These are phyloP conservation scores for Sabuloglossum arenarium DNA, from an alignment of 495 filamentous ascomycete genomes.

Conservation along the genomic window DNA sequence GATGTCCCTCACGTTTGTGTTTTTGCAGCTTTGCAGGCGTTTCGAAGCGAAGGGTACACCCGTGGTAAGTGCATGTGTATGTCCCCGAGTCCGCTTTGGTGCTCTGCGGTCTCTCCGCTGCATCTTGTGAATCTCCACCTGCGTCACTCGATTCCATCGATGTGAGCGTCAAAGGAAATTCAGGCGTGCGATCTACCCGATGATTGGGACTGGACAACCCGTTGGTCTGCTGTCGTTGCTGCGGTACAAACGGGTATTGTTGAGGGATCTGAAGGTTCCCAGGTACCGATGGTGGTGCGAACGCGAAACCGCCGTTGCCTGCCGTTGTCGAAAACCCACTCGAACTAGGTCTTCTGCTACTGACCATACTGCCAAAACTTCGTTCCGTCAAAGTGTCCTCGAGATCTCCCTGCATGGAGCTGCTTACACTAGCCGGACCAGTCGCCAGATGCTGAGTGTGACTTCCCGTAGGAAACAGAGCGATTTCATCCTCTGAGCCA, in stretches of 20 bases:
- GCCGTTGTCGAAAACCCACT: slow-evolving; percentile 14
- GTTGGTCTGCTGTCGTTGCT: slow-evolving; percentile 15
- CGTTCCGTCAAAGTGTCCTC: slow-evolving; percentile 14
- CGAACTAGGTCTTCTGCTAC: slow-evolving; percentile 20
- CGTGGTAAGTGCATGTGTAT: slow-evolving; percentile 89
- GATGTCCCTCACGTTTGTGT: slow-evolving; percentile 87
- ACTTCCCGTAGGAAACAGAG: slow-evolving; percentile 42
- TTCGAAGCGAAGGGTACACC: slow-evolving; percentile 74
- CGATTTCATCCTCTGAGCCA: slow-evolving; percentile 44
- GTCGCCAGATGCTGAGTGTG: not conserved
- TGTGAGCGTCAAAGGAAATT: slow-evolving; percentile 39
- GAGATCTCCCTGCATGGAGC: slow-evolving; percentile 3
- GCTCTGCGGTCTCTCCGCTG: slow-evolving; percentile 30
- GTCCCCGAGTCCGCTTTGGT: slow-evolving; percentile 62
- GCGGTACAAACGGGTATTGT: slow-evolving; percentile 35
- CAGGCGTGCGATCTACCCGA: slow-evolving; percentile 23
- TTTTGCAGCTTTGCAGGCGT: slow-evolving; percentile 71
- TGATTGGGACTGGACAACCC: slow-evolving; percentile 10
- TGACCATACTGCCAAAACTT: slow-evolving; percentile 24
- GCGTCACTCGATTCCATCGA: slow-evolving; percentile 46
- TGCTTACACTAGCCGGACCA: not conserved
- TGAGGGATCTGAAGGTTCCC: slow-evolving; percentile 26
- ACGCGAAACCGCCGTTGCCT: slow-evolving; percentile 16
- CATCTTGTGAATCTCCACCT: slow-evolving; percentile 10
- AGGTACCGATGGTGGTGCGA: slow-evolving; percentile 20